Evolutionary conservation across 768 basidiomycete species (phyloP).

Genomic region (Naematelia encephala): DNA sequence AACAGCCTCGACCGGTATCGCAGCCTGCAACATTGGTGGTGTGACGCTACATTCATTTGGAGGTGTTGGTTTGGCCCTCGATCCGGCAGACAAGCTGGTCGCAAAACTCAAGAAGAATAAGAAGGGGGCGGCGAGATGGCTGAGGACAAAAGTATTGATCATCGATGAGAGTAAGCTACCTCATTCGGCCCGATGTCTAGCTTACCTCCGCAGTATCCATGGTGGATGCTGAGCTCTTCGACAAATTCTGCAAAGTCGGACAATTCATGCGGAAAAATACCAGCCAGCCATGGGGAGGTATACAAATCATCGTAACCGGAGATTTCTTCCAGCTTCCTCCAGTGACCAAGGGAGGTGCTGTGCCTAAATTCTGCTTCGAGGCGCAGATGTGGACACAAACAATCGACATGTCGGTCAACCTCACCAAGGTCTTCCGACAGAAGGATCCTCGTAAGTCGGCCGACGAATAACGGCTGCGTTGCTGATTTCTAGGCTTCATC

Average conservation of each 20-base stretch:
- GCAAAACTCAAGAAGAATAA: constrained; percentile 73
- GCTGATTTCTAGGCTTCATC: constrained; percentile 66
- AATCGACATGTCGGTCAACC: constrained; percentile 78
- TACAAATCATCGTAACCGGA: constrained; percentile 90
- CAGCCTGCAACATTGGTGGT: constrained; percentile 96
- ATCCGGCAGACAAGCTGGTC: constrained; percentile 61
- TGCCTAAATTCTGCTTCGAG: constrained; percentile 87
- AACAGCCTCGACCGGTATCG: constrained; percentile 94
- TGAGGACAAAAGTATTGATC: constrained; percentile 76
- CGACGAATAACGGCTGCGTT: neutral
- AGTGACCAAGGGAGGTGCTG: constrained; percentile 62
- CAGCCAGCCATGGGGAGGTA: constrained; percentile 78
- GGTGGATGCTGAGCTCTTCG: constrained; percentile 80
- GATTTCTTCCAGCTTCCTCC: constrained; percentile 99
- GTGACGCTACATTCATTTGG: constrained; percentile 92
- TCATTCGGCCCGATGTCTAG: neutral
- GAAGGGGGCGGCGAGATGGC: constrained; percentile 77
- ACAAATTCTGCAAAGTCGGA: constrained; percentile 78
- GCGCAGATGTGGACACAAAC: constrained; percentile 70
- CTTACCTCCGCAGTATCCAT: constrained; percentile 73
- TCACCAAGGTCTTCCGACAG: constrained; percentile 94
- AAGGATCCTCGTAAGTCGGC: constrained; percentile 70
- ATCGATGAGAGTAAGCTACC: constrained; percentile 72
- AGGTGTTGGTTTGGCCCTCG: constrained; percentile 83
- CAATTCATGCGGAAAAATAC: constrained; percentile 60